Evolutionary conservation across 2,329 filamentous ascomycete species (phyloP).

Genomic region (Fusarium sterilihyphosum): DNA sequence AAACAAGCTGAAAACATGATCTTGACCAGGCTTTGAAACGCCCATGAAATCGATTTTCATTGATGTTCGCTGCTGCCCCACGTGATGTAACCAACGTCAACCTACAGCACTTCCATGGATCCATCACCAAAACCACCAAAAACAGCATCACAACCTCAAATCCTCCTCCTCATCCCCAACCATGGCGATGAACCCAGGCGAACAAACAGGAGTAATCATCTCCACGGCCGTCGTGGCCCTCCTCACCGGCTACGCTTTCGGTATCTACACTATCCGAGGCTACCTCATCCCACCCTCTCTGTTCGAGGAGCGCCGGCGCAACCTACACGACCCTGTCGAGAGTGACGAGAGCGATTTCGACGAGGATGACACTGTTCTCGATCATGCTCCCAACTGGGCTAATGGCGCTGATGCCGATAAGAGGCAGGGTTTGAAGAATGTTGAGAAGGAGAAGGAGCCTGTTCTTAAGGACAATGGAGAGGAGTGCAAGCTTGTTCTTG

Average conservation of each 20-base stretch:
- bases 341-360: conserved; percentile 76
- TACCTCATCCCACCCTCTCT: conserved; percentile 68
- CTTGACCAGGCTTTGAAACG: not conserved
- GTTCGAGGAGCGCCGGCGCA: conserved; percentile 65
- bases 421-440: conserved; percentile 62
- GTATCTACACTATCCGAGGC: conserved; percentile 74
- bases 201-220: conserved; percentile 69
- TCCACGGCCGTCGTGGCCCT: conserved; percentile 79
- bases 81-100: conserved; percentile 27
- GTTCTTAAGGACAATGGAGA: conserved; percentile 60
- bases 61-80: conserved; percentile 11
- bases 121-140: conserved; percentile 17
- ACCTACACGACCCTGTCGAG: conserved; percentile 69
- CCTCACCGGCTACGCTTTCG: conserved; percentile 82
- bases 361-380: conserved; percentile 66
- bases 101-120: conserved; percentile 11
- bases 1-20: not conserved
- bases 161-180: not conserved
- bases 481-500: conserved; percentile 93
- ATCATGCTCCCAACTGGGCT: conserved; percentile 74
- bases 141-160: conserved; percentile 13
- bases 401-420: conserved; percentile 69
- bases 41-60: not conserved
- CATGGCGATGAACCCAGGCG: conserved; percentile 50
- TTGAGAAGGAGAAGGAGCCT: conserved; percentile 56